A percentile compares a stretch with the other conserved stretches of the same genome.
Conservation (phyloP, 1,284 basidiomycete species). For the Chalciporus sp. region DNA sequence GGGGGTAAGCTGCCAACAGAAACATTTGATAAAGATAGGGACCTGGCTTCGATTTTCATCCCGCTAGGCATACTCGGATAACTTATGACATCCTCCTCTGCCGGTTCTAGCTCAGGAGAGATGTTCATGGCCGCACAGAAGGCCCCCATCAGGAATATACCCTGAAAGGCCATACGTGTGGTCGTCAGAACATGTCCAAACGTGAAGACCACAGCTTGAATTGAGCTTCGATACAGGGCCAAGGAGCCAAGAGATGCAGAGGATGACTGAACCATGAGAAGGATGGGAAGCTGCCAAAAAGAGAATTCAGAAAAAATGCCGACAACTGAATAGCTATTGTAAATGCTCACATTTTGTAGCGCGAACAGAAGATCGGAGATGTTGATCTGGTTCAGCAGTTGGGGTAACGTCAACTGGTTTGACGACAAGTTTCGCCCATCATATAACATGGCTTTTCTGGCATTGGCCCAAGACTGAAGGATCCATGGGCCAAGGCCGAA, state of each 20-base stretch:
- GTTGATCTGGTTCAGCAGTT: slow-evolving; percentile 56
- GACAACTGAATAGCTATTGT: slow-evolving; percentile 4
- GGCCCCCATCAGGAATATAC: slow-evolving; percentile 80
- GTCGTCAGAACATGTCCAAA: slow-evolving; percentile 62
- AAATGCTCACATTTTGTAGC: slow-evolving; percentile 63
- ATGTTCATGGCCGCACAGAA: slow-evolving; percentile 75
- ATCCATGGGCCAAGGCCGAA: slow-evolving; percentile 85
- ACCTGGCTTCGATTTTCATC: slow-evolving; percentile 73
- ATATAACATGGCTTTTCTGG: slow-evolving; percentile 58
- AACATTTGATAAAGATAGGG: slow-evolving; percentile 26
- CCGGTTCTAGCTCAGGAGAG: slow-evolving; percentile 66
- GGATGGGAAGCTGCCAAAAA: slow-evolving; percentile 61
- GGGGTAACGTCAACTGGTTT: slow-evolving; percentile 40
- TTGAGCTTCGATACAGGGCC: slow-evolving; percentile 73
- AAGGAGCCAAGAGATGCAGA: slow-evolving; percentile 74
- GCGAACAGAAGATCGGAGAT: slow-evolving; percentile 63
- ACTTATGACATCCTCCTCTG: slow-evolving; percentile 46
- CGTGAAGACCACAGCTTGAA: slow-evolving; percentile 70
- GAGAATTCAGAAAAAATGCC: slow-evolving; percentile 11
- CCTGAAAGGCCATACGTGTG: slow-evolving; percentile 71
- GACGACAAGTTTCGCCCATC: slow-evolving; percentile 50
- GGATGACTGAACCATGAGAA: slow-evolving; percentile 71
- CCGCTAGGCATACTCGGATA: slow-evolving; percentile 55
- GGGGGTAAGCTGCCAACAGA: slow-evolving; percentile 15
- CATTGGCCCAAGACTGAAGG: slow-evolving; percentile 68